These are phyloP conservation scores for Bryum argenteum DNA, from an alignment of 225 moss, liverwort and hornwort species.

Conservation along the genomic window DNA sequence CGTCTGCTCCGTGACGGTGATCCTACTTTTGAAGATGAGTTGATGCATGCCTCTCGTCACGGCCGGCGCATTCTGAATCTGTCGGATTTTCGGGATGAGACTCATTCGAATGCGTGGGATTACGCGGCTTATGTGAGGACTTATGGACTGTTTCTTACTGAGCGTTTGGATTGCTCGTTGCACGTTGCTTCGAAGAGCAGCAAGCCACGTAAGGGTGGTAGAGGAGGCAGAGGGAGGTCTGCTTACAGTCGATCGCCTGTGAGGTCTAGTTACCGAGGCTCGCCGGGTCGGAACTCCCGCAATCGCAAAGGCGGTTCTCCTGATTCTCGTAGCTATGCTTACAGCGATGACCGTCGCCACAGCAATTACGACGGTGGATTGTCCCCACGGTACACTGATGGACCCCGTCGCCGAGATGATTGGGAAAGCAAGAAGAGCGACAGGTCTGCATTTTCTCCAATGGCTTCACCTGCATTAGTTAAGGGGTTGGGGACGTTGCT, in stretches of 20 bases:
- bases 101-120: constrained; percentile 91
- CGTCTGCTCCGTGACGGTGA: constrained; percentile 90
- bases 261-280: constrained; percentile 46
- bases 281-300: constrained; percentile 50
- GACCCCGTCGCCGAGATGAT: constrained; percentile 40
- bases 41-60: constrained; percentile 59
- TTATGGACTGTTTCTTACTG: constrained; percentile 80
- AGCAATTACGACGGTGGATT: constrained; percentile 57
- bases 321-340: constrained; percentile 43
- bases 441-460: constrained; percentile 28
- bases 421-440: constrained; percentile 32
- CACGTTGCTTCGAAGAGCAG: constrained; percentile 32
- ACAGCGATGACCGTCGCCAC: constrained; percentile 73
- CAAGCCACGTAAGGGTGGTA: constrained; percentile 27
- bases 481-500: not conserved
- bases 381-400: constrained; percentile 55
- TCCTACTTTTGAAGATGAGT: constrained; percentile 76
- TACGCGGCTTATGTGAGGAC: constrained; percentile 84
- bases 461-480: not conserved
- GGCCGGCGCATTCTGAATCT: constrained; percentile 85
- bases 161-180: constrained; percentile 72
- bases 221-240: constrained; percentile 29
- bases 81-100: constrained; percentile 80
- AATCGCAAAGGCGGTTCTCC: constrained; percentile 63
- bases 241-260: constrained; percentile 50